These are phyloP conservation scores for Mortierella polycephala DNA, from an alignment of 371 early-diverging fungal genomes.

Conservation along the genomic window DNA sequence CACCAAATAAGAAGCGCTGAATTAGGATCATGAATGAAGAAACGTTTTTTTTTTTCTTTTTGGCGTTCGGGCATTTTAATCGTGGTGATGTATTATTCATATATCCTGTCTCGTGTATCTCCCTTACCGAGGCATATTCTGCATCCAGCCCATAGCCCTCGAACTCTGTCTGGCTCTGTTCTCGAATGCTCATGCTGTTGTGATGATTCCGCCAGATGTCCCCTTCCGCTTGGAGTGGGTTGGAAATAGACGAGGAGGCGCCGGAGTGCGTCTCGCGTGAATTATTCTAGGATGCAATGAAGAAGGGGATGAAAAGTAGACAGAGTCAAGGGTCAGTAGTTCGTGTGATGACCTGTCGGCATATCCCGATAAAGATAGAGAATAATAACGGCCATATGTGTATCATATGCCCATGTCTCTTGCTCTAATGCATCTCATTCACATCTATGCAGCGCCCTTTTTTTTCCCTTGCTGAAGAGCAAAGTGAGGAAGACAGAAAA, in stretches of 20 bases:
- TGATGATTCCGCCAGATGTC: conserved; percentile 25
- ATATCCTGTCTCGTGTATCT: too few relatives aligned
- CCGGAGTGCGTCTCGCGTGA: conserved; percentile 23
- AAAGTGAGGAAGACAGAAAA: background rate
- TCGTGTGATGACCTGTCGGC: conserved; percentile 3
- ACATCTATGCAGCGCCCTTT: background rate
- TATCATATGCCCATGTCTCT: conserved; percentile 1
- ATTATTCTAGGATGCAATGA: conserved; percentile 13
- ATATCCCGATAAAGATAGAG: background rate
- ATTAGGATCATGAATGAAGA: too few relatives aligned
- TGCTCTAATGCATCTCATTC: background rate
- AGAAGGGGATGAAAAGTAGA: background rate
- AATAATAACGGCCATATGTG: background rate
- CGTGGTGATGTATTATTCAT: too few relatives aligned
- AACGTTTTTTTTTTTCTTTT: too few relatives aligned
- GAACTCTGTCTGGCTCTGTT: conserved; percentile 36
- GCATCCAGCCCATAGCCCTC: conserved; percentile 35
- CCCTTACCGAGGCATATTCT: conserved; percentile 33
- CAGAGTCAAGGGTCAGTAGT: background rate
- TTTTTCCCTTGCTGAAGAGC: too few relatives aligned
- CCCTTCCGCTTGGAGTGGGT: conserved; percentile 4
- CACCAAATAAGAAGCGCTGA: too few relatives aligned
- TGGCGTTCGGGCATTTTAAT: too few relatives aligned
- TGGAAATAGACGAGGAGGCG: conserved; percentile 21
- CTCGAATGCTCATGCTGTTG: conserved; percentile 36